phyloP scores from a whole-genome alignment of 164 flowering plant species.

The Saururus chinensis region DNA sequence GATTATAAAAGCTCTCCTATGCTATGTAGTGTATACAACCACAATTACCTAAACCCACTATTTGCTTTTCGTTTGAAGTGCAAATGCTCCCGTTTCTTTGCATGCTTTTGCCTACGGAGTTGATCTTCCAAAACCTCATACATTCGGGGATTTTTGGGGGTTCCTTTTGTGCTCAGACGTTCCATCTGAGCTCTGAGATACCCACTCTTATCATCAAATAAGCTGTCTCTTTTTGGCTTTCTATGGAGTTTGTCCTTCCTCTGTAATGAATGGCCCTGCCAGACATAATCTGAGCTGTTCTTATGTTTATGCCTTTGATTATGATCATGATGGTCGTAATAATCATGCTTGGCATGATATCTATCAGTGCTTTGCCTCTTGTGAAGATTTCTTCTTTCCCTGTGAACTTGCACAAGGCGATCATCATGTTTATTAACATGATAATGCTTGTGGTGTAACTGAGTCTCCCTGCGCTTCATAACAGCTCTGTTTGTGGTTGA shows the following conservation, averaged over 20 bases:
- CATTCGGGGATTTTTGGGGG: constrained; percentile 1
- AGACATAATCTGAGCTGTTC: constrained; percentile 9
- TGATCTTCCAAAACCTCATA: constrained; percentile 11
- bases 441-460: constrained; percentile 14
- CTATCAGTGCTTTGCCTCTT: not conserved
- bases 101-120: constrained; percentile 1
- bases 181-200: constrained; percentile 21
- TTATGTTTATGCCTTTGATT: constrained; percentile 47
- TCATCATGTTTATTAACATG: constrained; percentile 3
- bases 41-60: not conserved
- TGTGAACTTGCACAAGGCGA: not conserved
- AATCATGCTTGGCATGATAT: constrained; percentile 18
- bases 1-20: too few species aligned
- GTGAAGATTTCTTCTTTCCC: constrained; percentile 18
- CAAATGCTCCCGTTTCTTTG: not conserved
- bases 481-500: constrained; percentile 7
- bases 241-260: constrained; percentile 2
- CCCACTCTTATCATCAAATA: constrained; percentile 18
- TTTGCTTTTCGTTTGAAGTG: not conserved
- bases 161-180: constrained; percentile 11
- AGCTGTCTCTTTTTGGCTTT: constrained; percentile 8
- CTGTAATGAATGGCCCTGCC: constrained; percentile 7
- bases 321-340: constrained; percentile 43
- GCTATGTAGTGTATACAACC: too few species aligned
- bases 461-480: constrained; percentile 14